Evolutionary conservation across 192 early-diverging fungal genomes (phyloP).

Genomic region (Mortierella alpina): DNA sequence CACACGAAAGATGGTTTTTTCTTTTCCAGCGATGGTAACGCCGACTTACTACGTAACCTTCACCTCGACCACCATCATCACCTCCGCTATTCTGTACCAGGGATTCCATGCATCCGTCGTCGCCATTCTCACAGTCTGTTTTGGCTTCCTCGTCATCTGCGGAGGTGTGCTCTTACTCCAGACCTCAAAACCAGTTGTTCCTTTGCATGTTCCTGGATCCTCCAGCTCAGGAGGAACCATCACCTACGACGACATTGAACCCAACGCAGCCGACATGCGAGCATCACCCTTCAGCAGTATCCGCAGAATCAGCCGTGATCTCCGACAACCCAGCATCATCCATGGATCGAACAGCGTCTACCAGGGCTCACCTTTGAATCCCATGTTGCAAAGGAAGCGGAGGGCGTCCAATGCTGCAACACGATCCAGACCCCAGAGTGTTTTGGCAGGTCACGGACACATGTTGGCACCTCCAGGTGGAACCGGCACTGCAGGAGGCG

Average conservation of each 20-base stretch:
- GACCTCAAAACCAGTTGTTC: conserved; percentile 51
- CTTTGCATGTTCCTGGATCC: conserved; percentile 28
- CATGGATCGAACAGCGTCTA: conserved; percentile 16
- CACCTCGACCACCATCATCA: conserved; percentile 92
- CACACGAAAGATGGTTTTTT: background rate
- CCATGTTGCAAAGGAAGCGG: conserved; percentile 43
- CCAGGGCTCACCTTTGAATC: conserved; percentile 45
- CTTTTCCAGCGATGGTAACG: conserved; percentile 72
- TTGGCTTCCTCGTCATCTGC: conserved; percentile 91
- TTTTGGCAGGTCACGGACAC: background rate
- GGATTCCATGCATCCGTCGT: conserved; percentile 80
- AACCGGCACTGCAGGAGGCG: conserved; percentile 3
- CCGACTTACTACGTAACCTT: conserved; percentile 96
- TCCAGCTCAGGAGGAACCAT: conserved; percentile 32
- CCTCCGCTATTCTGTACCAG: conserved; percentile 88
- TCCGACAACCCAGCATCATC: conserved; percentile 35
- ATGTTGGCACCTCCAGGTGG: background rate
- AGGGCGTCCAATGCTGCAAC: conserved; percentile 39
- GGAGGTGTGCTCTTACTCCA: conserved; percentile 87
- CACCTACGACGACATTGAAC: conserved; percentile 43
- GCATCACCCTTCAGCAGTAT: conserved; percentile 50
- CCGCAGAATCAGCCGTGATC: conserved; percentile 37
- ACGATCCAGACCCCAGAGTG: conserved; percentile 31
- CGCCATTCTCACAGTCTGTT: conserved; percentile 82
- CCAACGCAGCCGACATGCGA: conserved; percentile 49